Evolutionary conservation across 2,329 filamentous ascomycete species (phyloP).

Genomic region (Colletotrichum sojae): DNA sequence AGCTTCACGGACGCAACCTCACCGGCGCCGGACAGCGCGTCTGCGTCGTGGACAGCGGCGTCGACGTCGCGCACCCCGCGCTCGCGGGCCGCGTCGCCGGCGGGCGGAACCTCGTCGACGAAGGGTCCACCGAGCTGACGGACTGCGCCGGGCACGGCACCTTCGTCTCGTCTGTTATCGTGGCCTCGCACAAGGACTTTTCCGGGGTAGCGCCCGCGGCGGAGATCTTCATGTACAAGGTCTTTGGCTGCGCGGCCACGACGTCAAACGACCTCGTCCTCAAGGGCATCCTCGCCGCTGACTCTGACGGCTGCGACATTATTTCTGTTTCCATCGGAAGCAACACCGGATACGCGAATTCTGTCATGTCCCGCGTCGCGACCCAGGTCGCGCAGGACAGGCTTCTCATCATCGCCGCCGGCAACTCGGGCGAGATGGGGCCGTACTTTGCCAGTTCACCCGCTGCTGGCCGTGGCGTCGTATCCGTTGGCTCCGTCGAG

Average conservation of each 20-base stretch:
- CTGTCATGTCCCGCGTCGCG: slow-evolving; percentile 27
- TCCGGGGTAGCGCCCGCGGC: slow-evolving; percentile 43
- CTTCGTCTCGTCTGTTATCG: slow-evolving; percentile 41
- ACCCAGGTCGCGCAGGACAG: slow-evolving; percentile 34
- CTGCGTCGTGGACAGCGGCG: slow-evolving; percentile 44
- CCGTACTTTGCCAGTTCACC: slow-evolving; percentile 35
- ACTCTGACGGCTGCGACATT: slow-evolving; percentile 44
- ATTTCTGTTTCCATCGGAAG: slow-evolving; percentile 42
- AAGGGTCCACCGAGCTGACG: slow-evolving; percentile 26
- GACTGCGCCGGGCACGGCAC: slow-evolving; percentile 44
- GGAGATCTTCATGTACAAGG: slow-evolving; percentile 46
- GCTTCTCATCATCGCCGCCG: slow-evolving; percentile 32
- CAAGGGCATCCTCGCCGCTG: slow-evolving; percentile 43
- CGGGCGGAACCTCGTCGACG: slow-evolving; percentile 42
- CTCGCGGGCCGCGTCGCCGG: slow-evolving; percentile 41
- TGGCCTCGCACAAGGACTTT: slow-evolving; percentile 30
- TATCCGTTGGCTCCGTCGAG: slow-evolving; percentile 35
- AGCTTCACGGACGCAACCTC: slow-evolving; percentile 41
- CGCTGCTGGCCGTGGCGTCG: background rate
- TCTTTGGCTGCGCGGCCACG: slow-evolving; percentile 42
- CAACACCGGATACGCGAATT: slow-evolving; percentile 40
- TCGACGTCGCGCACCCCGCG: slow-evolving; percentile 40
- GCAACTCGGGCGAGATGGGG: slow-evolving; percentile 27
- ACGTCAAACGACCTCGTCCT: slow-evolving; percentile 44
- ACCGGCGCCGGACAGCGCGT: slow-evolving; percentile 43